Evolutionary conservation across 805 yeast genomes (phyloP).

Genomic region (Cyberlindnera xylosilytica): DNA sequence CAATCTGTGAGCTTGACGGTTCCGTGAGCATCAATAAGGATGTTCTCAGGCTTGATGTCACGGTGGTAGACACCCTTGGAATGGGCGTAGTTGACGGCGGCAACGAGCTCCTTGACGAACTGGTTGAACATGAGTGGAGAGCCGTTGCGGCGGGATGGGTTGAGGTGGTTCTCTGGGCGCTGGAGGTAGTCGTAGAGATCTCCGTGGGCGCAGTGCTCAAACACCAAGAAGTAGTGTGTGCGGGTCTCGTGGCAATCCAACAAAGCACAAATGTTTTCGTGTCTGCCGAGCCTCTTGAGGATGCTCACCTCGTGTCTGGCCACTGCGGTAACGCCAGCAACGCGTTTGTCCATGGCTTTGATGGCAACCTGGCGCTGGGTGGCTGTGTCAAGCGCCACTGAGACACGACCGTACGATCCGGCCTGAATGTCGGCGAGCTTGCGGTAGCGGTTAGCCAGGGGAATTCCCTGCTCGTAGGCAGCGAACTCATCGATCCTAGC

Average conservation of each 20-base stretch:
- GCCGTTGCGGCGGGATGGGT: conserved; percentile 16
- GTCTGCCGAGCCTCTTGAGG: conserved; percentile 29
- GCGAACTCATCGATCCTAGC: conserved; percentile 36
- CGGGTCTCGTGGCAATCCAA: conserved; percentile 55
- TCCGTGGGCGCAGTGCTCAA: conserved; percentile 66
- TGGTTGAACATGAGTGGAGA: conserved; percentile 30
- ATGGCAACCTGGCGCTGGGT: conserved; percentile 43
- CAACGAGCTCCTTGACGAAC: conserved; percentile 46
- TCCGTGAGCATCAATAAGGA: conserved; percentile 49
- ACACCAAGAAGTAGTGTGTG: conserved; percentile 49
- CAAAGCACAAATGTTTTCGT: conserved; percentile 56
- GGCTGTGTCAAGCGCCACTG: conserved; percentile 44
- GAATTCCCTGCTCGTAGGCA: conserved; percentile 37
- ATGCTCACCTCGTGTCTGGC: conserved; percentile 54
- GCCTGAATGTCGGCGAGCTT: conserved; percentile 35
- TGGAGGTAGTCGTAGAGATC: conserved; percentile 58
- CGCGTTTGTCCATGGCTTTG: conserved; percentile 48
- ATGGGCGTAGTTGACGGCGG: conserved; percentile 55
- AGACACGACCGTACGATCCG: conserved; percentile 62
- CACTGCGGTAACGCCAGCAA: conserved; percentile 38
- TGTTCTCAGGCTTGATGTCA: conserved; percentile 73
- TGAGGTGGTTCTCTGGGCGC: conserved; percentile 20
- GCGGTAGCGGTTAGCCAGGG: conserved; percentile 39
- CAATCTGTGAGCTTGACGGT: conserved; percentile 66
- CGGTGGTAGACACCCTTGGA: conserved; percentile 60